Base-by-base conservation (phyloP, 1,284 basidiomycete species). In the Rugosomyces carneus region DNA sequence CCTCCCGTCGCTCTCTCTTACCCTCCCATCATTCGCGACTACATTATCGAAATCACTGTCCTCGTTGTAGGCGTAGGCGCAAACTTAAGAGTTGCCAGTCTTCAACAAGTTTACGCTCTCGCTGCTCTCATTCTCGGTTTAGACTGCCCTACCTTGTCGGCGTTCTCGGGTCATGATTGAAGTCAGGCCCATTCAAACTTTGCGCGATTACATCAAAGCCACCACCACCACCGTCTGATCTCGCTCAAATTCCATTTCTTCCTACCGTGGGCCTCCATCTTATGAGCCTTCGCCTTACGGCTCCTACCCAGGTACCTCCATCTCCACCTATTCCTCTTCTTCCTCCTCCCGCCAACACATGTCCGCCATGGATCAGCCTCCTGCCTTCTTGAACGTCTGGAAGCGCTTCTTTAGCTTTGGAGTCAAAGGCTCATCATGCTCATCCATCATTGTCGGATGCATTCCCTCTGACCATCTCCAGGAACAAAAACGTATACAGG, bases 81-180 rank as follows among this genome's bases (percentile, higher is more conserved):
- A 1, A 83, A 87, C 57, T 88, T 84, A 54, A 85, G 84, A 43
- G 91, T 98, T 24, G 84, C 86, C 24, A 96, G 96, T 5, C 72
- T 99, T 42, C 84, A 82, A 55, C 94, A 99, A 66, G 96, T 98
- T 59, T 99, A 95, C 65, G 89, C 93, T 24, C 79, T 99, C 11
- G 94, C 93, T 1, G 93, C 92, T 0, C 67, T 98, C 27, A 79
- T 92, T 44, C 75, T 99, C 44, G 75, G 77, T 8, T 77, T 93
- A 45, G 95, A 99, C 65, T 96, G 93, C 64, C 60, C 93, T 96
- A 97, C 68, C 89, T 94, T 62, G 78, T 89, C 1, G 84, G 90
- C 2, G 82, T 98, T 49, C 71, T 99, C 51, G 85, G 84, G 78
- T 99, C 62, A 96, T 98, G 88, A 86, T 98, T 56, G 95, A 98